Base-by-base conservation (phyloP, 2,329 filamentous ascomycete genomes). In the Leptographium radiaticola region DNA sequence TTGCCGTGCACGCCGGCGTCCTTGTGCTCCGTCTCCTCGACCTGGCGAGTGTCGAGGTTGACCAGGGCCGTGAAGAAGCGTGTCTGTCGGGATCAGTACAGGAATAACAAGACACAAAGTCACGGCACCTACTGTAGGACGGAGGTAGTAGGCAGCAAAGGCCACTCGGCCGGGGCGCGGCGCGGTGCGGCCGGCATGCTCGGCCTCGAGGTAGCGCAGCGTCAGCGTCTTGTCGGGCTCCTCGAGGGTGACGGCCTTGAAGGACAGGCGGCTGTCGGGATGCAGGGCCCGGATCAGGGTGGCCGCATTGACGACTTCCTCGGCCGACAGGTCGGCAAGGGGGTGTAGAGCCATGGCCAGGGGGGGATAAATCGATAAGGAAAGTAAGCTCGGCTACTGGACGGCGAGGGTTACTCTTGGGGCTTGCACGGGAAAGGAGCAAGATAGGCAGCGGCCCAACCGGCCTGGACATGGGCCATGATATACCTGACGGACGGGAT, bases 161-260 rank as follows among this genome's bases (percentile, higher is more conserved):
- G 72, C 72, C 16, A 60, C 58, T 0, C 74, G 69, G 2, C 64
- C 51, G 10, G 70, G 69, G 0, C 53, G 31, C 0, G 44, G 38
- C 1, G 36, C 62, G 25, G 68, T 51, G 6, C 62, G 53, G 0
- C 63, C 64, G 4, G 62, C 62, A 54, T 72, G 70, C 49, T 76
- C 71, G 52, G 47, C 62, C 6, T 74, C 70, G 0, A 80, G 65
- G 53, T 69, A 79, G 0, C 53, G 54, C 6, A 73, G 57, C 66
- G 79, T 68, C 16, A 68, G 63, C n/a, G 64, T 61, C 62, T 80
- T 80, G 1, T 66, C 63, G 0, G 75, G 76, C 56, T 80, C 76
- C 15, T 63, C 62, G 11, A 80, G 67, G 0, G 73, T 75, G 56
- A 78, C 72, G 53, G 74, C 70, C 4, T 75, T 70, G 59, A 79